Evolutionary conservation across 2,329 filamentous ascomycete genomes (phyloP).

Genomic region (Colletotrichum shisoi): DNA sequence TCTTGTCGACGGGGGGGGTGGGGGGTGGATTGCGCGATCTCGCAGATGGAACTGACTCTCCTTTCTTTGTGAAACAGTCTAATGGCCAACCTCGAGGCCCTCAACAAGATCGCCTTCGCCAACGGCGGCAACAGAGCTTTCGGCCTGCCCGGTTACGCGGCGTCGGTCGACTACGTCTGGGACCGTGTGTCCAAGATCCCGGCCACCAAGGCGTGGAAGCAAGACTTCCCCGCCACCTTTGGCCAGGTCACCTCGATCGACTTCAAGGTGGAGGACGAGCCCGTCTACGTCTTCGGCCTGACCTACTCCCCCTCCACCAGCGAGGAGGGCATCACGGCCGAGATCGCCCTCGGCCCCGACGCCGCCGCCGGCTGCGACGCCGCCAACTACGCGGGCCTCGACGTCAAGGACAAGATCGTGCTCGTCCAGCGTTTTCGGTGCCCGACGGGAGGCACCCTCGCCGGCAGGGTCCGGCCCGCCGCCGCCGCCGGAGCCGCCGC

Average conservation of each 20-base stretch:
- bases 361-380: slow-evolving; percentile 43
- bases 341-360: slow-evolving; percentile 45
- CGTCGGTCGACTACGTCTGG: slow-evolving; percentile 60
- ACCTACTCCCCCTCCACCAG: slow-evolving; percentile 59
- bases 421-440: slow-evolving; percentile 48
- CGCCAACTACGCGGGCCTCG: slow-evolving; percentile 43
- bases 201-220: slow-evolving; percentile 53
- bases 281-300: slow-evolving; percentile 47
- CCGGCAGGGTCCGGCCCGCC: slow-evolving; percentile 45
- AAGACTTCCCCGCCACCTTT: slow-evolving; percentile 55
- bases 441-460: slow-evolving; percentile 47
- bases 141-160: slow-evolving; percentile 58
- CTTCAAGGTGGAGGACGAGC: slow-evolving; percentile 42
- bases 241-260: slow-evolving; percentile 37
- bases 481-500: slow-evolving; percentile 46
- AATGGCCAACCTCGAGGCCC: slow-evolving; percentile 55
- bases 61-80: slow-evolving; percentile 47
- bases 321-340: slow-evolving; percentile 52
- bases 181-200: slow-evolving; percentile 54
- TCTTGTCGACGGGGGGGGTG: too few relatives aligned
- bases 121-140: slow-evolving; percentile 64
- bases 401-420: slow-evolving; percentile 47
- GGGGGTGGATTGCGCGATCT: too few relatives aligned
- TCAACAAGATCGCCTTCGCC: slow-evolving; percentile 57
- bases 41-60: slow-evolving; percentile 13